Conservation (phyloP, 2,329 filamentous ascomycete species). For the Aspergillus luchuensis region DNA sequence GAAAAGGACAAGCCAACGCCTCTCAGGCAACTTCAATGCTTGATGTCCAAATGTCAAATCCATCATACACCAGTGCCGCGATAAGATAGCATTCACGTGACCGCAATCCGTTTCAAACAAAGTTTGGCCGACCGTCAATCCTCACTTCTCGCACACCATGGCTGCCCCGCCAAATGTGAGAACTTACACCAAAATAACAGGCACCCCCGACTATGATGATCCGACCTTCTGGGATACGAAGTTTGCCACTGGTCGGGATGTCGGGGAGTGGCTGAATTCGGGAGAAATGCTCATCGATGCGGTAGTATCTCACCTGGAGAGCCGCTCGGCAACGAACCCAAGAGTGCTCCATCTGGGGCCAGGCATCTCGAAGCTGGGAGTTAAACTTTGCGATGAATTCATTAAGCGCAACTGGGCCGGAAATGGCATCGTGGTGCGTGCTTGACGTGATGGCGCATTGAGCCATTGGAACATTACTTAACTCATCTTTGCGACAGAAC, state of each 20-base stretch:
- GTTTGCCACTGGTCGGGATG: slow-evolving; percentile 39
- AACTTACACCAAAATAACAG: slow-evolving; percentile 25
- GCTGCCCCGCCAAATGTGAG: slow-evolving; percentile 10
- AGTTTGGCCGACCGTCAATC: neutral
- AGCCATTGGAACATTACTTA: neutral
- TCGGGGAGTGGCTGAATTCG: slow-evolving; percentile 42
- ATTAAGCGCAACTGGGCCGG: slow-evolving; percentile 29
- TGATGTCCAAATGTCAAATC: neutral
- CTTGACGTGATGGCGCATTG: neutral
- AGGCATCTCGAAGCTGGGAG: slow-evolving; percentile 36
- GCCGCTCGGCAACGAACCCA: slow-evolving; percentile 17
- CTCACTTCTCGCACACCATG: slow-evolving; percentile 20
- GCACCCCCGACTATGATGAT: slow-evolving; percentile 39
- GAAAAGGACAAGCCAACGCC: neutral
- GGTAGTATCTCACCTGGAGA: slow-evolving; percentile 29
- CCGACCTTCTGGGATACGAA: slow-evolving; percentile 37
- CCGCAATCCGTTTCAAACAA: neutral
- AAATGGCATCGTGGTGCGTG: slow-evolving; percentile 36
- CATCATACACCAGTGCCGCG: neutral
- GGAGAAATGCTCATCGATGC: slow-evolving; percentile 35
- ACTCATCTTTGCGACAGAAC: slow-evolving; percentile 27
- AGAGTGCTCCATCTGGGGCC: slow-evolving; percentile 39
- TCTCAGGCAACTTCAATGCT: neutral
- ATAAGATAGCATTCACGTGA: slow-evolving; percentile 6
- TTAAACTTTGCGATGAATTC: slow-evolving; percentile 33